Base-by-base conservation (phyloP, 2,329 filamentous ascomycete species). In the Aspergillus phoenicis region DNA sequence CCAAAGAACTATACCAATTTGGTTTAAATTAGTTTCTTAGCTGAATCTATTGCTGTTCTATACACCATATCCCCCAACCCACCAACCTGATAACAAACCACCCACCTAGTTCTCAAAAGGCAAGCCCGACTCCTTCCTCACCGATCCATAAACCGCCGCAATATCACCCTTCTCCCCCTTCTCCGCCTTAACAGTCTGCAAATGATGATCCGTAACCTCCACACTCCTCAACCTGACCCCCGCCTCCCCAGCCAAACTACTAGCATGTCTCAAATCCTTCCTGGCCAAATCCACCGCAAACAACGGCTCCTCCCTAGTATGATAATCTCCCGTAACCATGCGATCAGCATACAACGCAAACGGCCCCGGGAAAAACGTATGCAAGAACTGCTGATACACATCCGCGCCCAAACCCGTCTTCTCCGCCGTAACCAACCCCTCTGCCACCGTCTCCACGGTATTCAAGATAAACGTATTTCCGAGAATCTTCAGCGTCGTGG, bases 401-500 rank as follows among this genome's bases (percentile, higher is more conserved):
- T 88, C 85, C 0, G 83, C 83, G 2, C 91, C 91, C 2, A 97
- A 79, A 0, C 92, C 92, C 0, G 85, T 84, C 76, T 93, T 94
- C 76, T 97, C 92, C 5, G 91, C 91, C 5, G 93, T 78, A 1
- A 89, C 86, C 71, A 94, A 85, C 5, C 88, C 90, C 78, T 96
- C 91, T 1, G 90, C 87, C 4, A 97, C 80, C 55, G 91, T 84
- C 71, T 93, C 89, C 24, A 93, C 85, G 84, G 93, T 93, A 78
- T 91, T 90, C 43, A 96, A 74, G 68, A 97, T 84, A 73, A 97
- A 93, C 0, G 90, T 91, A 76, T 97, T 97, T 60, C 93, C 93
- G 8, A 96, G 84, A 20, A 97, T 82, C 78, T 97, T 95, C 52
- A 96, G 81, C 49, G 87, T 84, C 1, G 87, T 84, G 4, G 92